Percentiles rank a stretch among this genome's conserved stretches.
Evolutionary conservation across 306 rosid genomes (phyloP).

Genomic region (Medicago arabica): DNA sequence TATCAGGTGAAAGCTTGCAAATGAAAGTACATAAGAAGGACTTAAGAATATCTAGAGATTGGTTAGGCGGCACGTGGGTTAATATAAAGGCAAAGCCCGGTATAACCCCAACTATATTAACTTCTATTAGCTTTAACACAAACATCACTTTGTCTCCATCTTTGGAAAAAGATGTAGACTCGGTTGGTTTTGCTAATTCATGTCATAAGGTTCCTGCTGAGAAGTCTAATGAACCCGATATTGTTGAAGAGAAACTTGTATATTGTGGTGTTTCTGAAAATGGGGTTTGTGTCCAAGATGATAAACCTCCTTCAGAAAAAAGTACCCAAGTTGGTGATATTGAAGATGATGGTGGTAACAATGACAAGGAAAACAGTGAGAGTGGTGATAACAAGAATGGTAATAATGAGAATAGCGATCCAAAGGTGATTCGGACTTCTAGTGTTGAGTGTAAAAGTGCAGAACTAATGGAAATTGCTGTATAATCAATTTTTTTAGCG

Average conservation of each 20-base stretch:
- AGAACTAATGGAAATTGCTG: constrained; percentile 55
- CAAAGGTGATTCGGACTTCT: constrained; percentile 45
- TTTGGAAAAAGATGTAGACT: constrained; percentile 48
- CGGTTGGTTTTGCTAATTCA: constrained; percentile 49
- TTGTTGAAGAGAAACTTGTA: constrained; percentile 51
- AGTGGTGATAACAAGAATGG: constrained; percentile 32
- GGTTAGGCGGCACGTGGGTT: constrained; percentile 87
- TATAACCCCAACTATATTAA: constrained; percentile 58
- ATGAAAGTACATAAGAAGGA: constrained; percentile 67
- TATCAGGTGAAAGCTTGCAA: constrained; percentile 78
- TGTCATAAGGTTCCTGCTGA: constrained; percentile 51
- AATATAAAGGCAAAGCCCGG: constrained; percentile 66
- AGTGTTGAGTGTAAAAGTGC: constrained; percentile 46
- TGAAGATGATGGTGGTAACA: constrained; percentile 47
- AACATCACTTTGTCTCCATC: constrained; percentile 52
- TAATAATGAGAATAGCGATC: constrained; percentile 39
- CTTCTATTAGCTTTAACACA: constrained; percentile 49
- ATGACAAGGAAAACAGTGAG: constrained; percentile 45
- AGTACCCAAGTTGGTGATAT: constrained; percentile 49
- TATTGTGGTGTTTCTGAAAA: constrained; percentile 49
- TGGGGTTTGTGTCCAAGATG: constrained; percentile 36
- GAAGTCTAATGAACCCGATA: constrained; percentile 37
- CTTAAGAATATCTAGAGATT: constrained; percentile 84
- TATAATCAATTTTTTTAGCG: constrained; percentile 40
- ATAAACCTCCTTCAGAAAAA: constrained; percentile 49